Evolutionary conservation across 2,329 filamentous ascomycete genomes (phyloP), one percentile per base, ranked within the genome.

Genomic region (Xylaria sp.): DNA sequence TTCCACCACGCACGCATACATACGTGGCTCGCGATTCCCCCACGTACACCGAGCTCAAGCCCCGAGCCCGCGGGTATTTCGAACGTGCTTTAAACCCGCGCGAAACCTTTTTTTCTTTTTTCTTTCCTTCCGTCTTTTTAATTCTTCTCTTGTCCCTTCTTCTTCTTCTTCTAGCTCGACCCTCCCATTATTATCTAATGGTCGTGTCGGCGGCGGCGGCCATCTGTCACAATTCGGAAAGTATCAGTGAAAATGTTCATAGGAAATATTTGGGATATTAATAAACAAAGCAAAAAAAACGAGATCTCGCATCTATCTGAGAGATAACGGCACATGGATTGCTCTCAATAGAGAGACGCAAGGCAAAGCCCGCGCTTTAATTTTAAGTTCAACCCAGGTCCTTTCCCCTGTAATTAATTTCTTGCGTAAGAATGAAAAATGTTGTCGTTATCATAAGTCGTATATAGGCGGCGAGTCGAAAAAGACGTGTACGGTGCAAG

Each of bases 181-280:
- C n/a, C n/a, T n/a, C n/a, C n/a, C n/a, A n/a, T n/a, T n/a, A n/a
- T n/a, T n/a, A n/a, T n/a, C n/a, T 70, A 64, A 57, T 73, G 67
- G 69, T 69, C 72, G 69, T 66, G 75, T 72, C 75, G 79, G 67
- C 76, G 77, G 67, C 72, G 77, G 70, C 65, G 73, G 58, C 69
- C 72, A 71, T 81, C 80, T 82, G 75, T 77, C 75, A 78, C 74
- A 76, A 70, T 70, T 59, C 63, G 63, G 66, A 73, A 68, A 71
- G 67, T 70, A 72, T 82, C 79, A 82, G 80, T 76, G 72, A 66
- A 42, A 38, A 59, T 31, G 53, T 67, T 70, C 71, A n/a, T n/a
- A n/a, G n/a, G n/a, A n/a, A n/a, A n/a, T n/a, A n/a, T n/a, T 67
- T 67, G 61, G 2, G 68, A 66, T 31, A 5, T 31, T 31, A 5